Base-by-base conservation (phyloP, 345 rosid species). In the Arabis hirsuta region DNA sequence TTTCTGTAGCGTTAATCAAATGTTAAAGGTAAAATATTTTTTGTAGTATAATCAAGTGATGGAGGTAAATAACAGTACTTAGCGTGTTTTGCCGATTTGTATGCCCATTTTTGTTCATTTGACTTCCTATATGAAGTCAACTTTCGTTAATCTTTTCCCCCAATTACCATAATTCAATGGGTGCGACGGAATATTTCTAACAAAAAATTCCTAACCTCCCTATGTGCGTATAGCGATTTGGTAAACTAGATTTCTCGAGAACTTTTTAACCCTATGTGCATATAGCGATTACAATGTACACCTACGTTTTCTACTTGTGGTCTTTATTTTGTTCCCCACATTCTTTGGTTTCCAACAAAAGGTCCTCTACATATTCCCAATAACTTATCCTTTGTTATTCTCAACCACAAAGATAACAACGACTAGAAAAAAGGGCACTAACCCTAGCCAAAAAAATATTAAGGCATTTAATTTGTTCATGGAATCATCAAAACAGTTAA, bases 301-400 rank as follows among this genome's bases (percentile, higher is more conserved):
- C 14, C 61, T 9, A 27, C 29, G 9, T 11, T 29, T 42, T 67
- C 39, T 53, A 67, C 72, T 55, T 14, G 29, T 29, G 54, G 39
- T 24, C 53, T 55, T 54, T 19, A 16, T 55, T 46, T 67, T 67
- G 72, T 29, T 55, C 62, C 62, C 72, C 72, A 67, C 72, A 43
- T 67, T 67, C 72, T 67, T 43, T 55, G 72, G 72, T 67, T 43
- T 67, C 53, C 9, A 67, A 42, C 39, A 38, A 52, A 52, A 52
- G 59, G 48, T 39, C 10, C 8, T 52, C 59, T 51, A 38, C 36
- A 48, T 48, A 20, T 65, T 10, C 29, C 13, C 4, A 16, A 31
- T 32, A 31, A 36, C 3, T 38, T 16, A 38, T 64, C 48, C 19
- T 13, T 22, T 9, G 36, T 65, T 38, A 13, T 24, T 38, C 6